These are phyloP conservation scores for Zizania latifolia DNA, from an alignment of 176 grass and related monocot genomes.

Conservation along the genomic window DNA sequence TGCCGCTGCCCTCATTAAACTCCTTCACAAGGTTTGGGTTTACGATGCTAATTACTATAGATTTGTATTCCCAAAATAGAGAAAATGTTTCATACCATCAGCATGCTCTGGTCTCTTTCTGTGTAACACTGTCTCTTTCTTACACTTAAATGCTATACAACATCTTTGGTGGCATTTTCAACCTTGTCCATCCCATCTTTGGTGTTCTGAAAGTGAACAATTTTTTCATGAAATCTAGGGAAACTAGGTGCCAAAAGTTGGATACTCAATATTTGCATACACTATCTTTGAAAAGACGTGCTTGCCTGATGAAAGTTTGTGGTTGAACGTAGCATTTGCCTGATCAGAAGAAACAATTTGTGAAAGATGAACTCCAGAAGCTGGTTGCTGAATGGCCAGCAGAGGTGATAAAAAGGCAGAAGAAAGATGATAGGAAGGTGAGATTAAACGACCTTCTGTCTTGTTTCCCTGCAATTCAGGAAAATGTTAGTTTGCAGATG, in stretches of 20 bases:
- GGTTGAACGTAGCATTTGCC: constrained; percentile 52
- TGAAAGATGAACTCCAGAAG: constrained; percentile 76
- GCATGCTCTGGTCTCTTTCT: too few relatives aligned
- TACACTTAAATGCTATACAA: not conserved
- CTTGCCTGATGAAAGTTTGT: constrained; percentile 23
- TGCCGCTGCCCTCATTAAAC: constrained; percentile 66
- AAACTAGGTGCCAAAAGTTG: not conserved
- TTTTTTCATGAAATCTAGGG: not conserved
- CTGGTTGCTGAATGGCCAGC: constrained; percentile 75
- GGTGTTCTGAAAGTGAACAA: not conserved
- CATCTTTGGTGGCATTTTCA: too few relatives aligned
- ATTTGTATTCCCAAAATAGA: not conserved
- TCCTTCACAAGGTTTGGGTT: constrained; percentile 70
- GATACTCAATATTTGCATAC: not conserved
- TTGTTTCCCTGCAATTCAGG: not conserved
- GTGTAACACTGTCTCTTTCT: too few relatives aligned
- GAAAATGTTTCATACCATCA: not conserved
- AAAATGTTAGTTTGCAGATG: too few relatives aligned
- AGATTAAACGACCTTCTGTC: constrained; percentile 12
- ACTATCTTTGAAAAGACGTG: not conserved
- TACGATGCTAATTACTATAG: not conserved
- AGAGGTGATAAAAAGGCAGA: constrained; percentile 64
- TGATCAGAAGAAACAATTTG: constrained; percentile 57
- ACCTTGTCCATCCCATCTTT: not conserved
- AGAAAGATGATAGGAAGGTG: constrained; percentile 81